Evolutionary conservation across 139 green algal species (phyloP).

Genomic region (Microglena sp.): DNA sequence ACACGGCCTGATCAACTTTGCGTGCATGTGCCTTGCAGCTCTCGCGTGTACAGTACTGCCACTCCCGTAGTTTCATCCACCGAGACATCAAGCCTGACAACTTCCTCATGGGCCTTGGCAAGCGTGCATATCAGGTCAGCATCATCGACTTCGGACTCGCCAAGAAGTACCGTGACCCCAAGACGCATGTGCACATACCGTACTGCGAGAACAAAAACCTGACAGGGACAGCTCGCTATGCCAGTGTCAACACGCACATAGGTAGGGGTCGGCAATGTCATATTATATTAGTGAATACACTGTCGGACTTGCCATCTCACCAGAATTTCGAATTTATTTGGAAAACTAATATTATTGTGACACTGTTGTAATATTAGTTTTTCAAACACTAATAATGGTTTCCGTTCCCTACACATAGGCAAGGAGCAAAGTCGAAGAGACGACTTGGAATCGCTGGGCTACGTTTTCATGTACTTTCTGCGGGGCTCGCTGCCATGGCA

Average conservation of each 20-base stretch:
- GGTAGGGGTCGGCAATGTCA: too few species aligned
- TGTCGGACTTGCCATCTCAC: too few species aligned
- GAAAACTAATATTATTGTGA: too few species aligned
- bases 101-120: too few species aligned
- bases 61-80: conserved; percentile 97
- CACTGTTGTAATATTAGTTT: too few species aligned
- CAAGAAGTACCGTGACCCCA: conserved; percentile 99
- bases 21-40: conserved; percentile 56
- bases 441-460: conserved; percentile 89
- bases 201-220: conserved; percentile 99
- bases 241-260: conserved; percentile 96
- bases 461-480: conserved; percentile 96
- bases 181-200: conserved; percentile 95
- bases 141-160: conserved; percentile 96
- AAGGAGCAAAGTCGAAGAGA: conserved; percentile 94
- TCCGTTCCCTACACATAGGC: too few species aligned
- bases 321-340: too few species aligned
- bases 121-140: too few species aligned
- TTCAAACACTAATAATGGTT: too few species aligned
- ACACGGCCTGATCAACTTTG: too few species aligned
- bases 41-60: conserved; percentile 91
- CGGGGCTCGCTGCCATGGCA: conserved; percentile 94
- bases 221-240: conserved; percentile 91
- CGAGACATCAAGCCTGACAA: conserved; percentile 80
- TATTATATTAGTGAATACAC: too few species aligned